Evolutionary conservation across 2,329 filamentous ascomycete species (phyloP), one percentile per base, ranked within the genome.

Genomic region (Aspergillus proliferans): DNA sequence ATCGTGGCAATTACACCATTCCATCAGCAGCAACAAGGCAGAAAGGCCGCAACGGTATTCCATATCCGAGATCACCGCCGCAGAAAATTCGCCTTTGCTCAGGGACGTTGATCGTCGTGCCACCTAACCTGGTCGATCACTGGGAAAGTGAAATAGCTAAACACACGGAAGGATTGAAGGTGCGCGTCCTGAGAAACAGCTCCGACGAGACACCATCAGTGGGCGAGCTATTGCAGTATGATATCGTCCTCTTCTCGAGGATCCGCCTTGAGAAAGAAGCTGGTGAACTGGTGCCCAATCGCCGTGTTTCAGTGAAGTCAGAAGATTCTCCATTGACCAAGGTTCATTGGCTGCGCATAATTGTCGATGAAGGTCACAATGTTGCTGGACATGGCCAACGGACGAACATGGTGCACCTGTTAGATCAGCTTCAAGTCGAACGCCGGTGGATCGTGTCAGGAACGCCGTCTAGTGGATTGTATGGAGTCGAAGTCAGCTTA

Each of bases 321-420:
- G 79, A 82, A 28, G 64, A 77, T 8, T 87, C 83, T 1, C 80
- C 86, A 0, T 68, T 96, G 15, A 82, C 82, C 36, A 69, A 80
- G 6, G 68, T 96, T 3, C 89, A 88, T 58, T 95, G 92, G 78
- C 85, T 95, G 59, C 80, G 92, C 1, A 84, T 94, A 43, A 91
- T 97, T 42, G 86, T 95, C 15, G 92, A 97, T 55, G 92, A 96
- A 74, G 92, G 92, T 0, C 90, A 96, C 64, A 86, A 81, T 51
- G 84, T 95, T 50, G 88, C 88, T 0, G 85, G 87, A 34, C 80
- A 80, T 5, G 72, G 73, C 8, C 74, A 73, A 46, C 81, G 76
- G 56, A 88, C 82, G 1, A 78, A 74, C 42, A 79, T 81, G 28
- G 74, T 80, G 4, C 64, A 76, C 14, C 72, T 84, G 7, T 71